Percentiles rank a stretch among this genome's conserved stretches.
Evolutionary conservation across 345 rosid genomes (phyloP).

Genomic region (Populus euphratica): DNA sequence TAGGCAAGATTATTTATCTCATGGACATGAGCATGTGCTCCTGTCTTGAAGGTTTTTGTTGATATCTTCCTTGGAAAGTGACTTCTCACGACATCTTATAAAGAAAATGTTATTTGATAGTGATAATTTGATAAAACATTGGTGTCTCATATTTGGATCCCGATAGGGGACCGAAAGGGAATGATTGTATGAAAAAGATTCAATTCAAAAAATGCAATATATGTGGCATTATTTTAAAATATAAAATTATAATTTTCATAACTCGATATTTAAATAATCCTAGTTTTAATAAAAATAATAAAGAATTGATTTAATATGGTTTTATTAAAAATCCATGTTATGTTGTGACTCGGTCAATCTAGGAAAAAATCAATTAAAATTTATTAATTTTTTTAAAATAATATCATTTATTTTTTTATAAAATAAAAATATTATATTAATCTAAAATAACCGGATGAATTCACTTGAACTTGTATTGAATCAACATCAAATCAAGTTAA

Average conservation of each 20-base stretch:
- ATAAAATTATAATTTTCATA: too few species aligned
- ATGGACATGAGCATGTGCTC: neutral
- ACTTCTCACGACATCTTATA: neutral
- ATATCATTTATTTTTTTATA: too few species aligned
- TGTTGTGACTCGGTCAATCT: accelerated
- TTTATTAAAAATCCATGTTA: accelerated
- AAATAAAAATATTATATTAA: too few species aligned
- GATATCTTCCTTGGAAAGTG: neutral
- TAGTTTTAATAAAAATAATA: too few species aligned
- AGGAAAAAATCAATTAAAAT: too few species aligned
- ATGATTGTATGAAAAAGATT: neutral
- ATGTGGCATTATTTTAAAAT: too few species aligned
- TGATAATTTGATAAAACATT: neutral
- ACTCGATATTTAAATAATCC: too few species aligned
- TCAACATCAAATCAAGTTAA: too few species aligned
- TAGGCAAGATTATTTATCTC: neutral
- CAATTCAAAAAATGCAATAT: neutral
- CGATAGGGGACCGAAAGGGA: neutral
- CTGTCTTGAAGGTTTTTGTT: neutral
- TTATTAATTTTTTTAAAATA: too few species aligned
- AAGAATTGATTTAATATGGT: accelerated
- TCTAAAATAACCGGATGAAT: too few species aligned
- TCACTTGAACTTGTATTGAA: too few species aligned
- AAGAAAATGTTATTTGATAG: neutral
- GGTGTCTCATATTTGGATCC: too few species aligned